Base-by-base conservation (phyloP, 768 basidiomycete species). In the Leccinum subgranulosum region DNA sequence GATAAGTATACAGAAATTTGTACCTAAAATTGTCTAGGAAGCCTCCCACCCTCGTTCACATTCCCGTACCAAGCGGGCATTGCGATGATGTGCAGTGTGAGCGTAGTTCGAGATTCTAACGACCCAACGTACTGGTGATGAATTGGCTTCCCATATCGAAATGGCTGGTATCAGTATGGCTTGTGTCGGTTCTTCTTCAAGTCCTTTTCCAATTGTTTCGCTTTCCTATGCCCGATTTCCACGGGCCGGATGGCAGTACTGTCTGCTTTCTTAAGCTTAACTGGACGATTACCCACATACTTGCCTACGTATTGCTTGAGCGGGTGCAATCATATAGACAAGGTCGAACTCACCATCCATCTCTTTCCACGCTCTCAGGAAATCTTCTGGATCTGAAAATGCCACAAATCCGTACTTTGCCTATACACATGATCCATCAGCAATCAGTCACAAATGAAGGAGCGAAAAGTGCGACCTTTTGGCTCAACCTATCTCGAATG, bases 381-480 rank as follows among this genome's bases (percentile, higher is more conserved):
- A 98, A 71, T 99, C 97, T 74, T 99, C 97, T 0, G 97, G 97
- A 68, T 98, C 97, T 46, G 91, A 92, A 74, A 98, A 99, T 1
- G 93, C 93, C 27, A 98, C 93, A 68, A 99, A 99, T 4, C 95
- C 97, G 68, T 87, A 99, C 72, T 92, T 97, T 0, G 96, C 95
- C 93, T 96, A 55, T 2, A 62, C 21, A 54, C 14, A 46, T 25
- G 33, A 61, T 52, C 4, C 53, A 36, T 54, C 33, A 62, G 59
- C 41, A 19, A 61, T 36, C 23, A 17, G 28, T 21, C 39, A 41
- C 19, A 1, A n/a, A 19, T 6, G 9, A 39, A 29, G 12, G 14
- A 31, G 29, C 14, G 39, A 36, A n/a, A 19, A 1, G n/a, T 5
- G 36, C 51, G 15, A 92, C 94, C 84, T 99, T 99, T 66, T 90